phyloP scores from a whole-genome alignment of 2,329 filamentous ascomycete genomes.

The Nigrospora sphaerica region DNA sequence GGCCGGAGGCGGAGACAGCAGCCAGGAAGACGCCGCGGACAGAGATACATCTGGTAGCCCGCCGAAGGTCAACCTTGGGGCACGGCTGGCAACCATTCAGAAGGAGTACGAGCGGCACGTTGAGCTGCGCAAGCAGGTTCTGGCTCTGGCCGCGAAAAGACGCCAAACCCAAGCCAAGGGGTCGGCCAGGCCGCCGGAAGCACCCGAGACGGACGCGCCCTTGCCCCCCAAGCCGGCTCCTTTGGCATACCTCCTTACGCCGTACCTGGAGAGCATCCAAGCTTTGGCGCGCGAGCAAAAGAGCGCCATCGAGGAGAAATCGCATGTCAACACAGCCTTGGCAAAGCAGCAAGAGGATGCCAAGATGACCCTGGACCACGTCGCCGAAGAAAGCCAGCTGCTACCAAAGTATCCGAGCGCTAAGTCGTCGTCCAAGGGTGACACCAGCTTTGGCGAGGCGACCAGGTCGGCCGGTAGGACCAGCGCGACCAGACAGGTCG shows the following conservation, averaged over 20 bases:
- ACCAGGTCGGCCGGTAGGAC: conserved; percentile 27
- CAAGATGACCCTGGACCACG: conserved; percentile 41
- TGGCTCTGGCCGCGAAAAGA: conserved; percentile 30
- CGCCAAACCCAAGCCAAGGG: conserved; percentile 7
- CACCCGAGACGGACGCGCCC: conserved; percentile 4
- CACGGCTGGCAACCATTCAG: conserved; percentile 39
- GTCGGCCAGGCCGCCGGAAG: neutral
- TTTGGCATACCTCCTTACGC: conserved; percentile 40
- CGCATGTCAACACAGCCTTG: conserved; percentile 44
- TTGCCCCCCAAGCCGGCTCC: conserved; percentile 10
- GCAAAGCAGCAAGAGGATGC: conserved; percentile 43
- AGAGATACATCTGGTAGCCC: conserved; percentile 11
- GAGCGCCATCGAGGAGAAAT: conserved; percentile 48
- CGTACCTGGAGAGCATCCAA: conserved; percentile 49
- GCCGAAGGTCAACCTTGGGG: conserved; percentile 22
- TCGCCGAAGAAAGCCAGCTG: conserved; percentile 57
- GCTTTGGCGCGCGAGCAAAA: conserved; percentile 49
- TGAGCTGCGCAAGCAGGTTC: conserved; percentile 37
- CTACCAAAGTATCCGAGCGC: conserved; percentile 44
- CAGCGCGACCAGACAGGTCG: conserved; percentile 33
- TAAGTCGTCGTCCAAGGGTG: conserved; percentile 18
- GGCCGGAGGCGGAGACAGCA: conserved; percentile 31
- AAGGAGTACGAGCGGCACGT: conserved; percentile 49
- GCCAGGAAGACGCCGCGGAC: conserved; percentile 13
- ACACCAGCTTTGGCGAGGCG: conserved; percentile 37